These are phyloP conservation scores for Boletus bicolor DNA, from an alignment of 768 basidiomycete species.

Conservation along the genomic window DNA sequence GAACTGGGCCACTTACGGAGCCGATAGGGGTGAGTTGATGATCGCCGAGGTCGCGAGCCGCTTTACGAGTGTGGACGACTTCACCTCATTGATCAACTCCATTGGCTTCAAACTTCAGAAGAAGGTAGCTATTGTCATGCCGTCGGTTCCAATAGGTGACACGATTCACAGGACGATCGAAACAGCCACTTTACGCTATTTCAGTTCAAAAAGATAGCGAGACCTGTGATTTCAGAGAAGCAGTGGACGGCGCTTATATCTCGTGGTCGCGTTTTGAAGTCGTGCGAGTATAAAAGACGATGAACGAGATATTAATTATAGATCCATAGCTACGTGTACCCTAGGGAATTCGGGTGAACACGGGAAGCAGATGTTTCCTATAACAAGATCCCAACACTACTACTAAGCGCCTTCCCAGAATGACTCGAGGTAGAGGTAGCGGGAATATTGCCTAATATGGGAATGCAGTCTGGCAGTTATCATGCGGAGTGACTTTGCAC, in stretches of 20 bases:
- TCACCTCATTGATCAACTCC: slow-evolving; percentile 56
- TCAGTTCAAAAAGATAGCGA: slow-evolving; percentile 65
- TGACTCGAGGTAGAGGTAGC: no score
- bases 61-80: slow-evolving; percentile 65
- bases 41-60: slow-evolving; percentile 90
- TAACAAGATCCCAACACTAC: no score
- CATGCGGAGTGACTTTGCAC: background rate
- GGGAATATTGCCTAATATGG: background rate
- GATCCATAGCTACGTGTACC: no score
- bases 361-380: no score
- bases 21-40: slow-evolving; percentile 68
- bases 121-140: slow-evolving; percentile 47
- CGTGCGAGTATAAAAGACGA: slow-evolving; percentile 91
- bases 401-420: no score
- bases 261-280: slow-evolving; percentile 62
- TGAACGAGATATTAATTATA: slow-evolving; percentile 33
- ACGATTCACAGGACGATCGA: slow-evolving; percentile 56
- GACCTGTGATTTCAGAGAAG: slow-evolving; percentile 45
- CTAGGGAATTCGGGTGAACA: no score
- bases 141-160: background rate
- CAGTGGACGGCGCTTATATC: slow-evolving; percentile 58
- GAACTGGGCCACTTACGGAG: slow-evolving; percentile 8
- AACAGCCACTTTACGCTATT: slow-evolving; percentile 87
- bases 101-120: slow-evolving; percentile 71
- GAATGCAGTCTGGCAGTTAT: background rate